Percentiles rank a stretch among this genome's conserved stretches.
Conservation (phyloP, 352 stramenopile genomes). For the Phytophthora europaea region DNA sequence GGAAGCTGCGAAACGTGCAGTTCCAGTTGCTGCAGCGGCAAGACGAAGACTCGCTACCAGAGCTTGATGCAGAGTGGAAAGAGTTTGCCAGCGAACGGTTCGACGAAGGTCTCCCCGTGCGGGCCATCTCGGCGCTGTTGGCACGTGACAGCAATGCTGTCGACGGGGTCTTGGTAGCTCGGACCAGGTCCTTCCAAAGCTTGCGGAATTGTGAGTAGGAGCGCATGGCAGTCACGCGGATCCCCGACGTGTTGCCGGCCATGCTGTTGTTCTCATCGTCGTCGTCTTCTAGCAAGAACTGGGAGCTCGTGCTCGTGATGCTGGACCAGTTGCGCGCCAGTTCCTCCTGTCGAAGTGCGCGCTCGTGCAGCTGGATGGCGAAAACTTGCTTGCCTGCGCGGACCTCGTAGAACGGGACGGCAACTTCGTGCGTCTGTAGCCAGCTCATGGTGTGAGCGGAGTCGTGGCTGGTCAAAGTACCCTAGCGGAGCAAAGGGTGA, state of each 20-base stretch:
- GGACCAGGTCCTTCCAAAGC: slow-evolving; percentile 62
- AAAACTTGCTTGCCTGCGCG: slow-evolving; percentile 59
- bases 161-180: slow-evolving; percentile 50
- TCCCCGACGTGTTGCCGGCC: slow-evolving; percentile 12
- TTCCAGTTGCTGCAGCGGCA: slow-evolving; percentile 61
- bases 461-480: slow-evolving; percentile 16
- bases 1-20: slow-evolving; percentile 61
- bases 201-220: slow-evolving; percentile 74
- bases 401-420: slow-evolving; percentile 55
- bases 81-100: slow-evolving; percentile 24
- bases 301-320: slow-evolving; percentile 39
- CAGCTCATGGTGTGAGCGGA: slow-evolving; percentile 58
- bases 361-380: slow-evolving; percentile 50
- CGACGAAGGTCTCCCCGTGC: background rate
- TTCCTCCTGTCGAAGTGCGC: slow-evolving; percentile 36
- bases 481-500: slow-evolving; percentile 25
- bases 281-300: slow-evolving; percentile 30
- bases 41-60: slow-evolving; percentile 12
- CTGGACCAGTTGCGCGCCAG: slow-evolving; percentile 40
- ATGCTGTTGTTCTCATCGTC: slow-evolving; percentile 25
- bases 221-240: slow-evolving; percentile 41
- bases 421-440: slow-evolving; percentile 61
- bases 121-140: slow-evolving; percentile 11
- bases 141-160: slow-evolving; percentile 28
- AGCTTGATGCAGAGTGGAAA: slow-evolving; percentile 16